phyloP scores from a whole-genome alignment of 2,329 filamentous ascomycete genomes.

The Colletotrichum navitas region DNA sequence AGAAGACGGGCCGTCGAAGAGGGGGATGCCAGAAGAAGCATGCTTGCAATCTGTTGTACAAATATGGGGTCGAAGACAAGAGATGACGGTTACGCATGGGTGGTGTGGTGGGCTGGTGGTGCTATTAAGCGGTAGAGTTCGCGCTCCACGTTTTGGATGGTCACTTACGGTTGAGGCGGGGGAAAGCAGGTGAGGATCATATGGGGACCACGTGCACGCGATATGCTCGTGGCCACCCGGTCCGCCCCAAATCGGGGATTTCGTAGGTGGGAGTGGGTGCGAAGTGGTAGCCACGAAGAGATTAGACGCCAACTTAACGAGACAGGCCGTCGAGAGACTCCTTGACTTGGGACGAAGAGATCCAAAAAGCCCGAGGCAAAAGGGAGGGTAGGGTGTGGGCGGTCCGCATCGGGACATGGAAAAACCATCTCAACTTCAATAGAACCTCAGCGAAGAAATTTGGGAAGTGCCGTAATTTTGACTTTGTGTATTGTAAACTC shows the following conservation, averaged over 20 bases:
- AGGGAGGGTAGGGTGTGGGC: not conserved
- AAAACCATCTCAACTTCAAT: no score
- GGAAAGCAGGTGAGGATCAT: not conserved
- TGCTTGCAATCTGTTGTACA: no score
- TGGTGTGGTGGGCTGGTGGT: no score
- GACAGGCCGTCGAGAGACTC: not conserved
- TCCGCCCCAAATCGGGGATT: not conserved
- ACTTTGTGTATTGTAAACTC: conserved; percentile 35
- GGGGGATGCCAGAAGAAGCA: not conserved
- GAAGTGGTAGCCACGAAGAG: not conserved
- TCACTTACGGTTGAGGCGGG: no score
- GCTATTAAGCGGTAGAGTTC: not conserved
- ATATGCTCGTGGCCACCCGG: no score
- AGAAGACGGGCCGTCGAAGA: no score
- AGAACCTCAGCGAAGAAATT: not conserved
- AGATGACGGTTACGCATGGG: not conserved
- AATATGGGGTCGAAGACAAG: not conserved
- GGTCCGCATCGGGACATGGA: no score
- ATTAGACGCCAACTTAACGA: not conserved
- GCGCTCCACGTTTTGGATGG: not conserved
- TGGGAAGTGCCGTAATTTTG: not conserved
- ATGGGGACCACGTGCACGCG: not conserved
- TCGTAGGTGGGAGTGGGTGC: not conserved
- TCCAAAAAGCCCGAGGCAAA: not conserved
- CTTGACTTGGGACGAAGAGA: not conserved